Evolutionary conservation across 2,329 filamentous ascomycete genomes (phyloP), one percentile per base, ranked within the genome.

Genomic region (Ceratocystis diversiconidia): DNA sequence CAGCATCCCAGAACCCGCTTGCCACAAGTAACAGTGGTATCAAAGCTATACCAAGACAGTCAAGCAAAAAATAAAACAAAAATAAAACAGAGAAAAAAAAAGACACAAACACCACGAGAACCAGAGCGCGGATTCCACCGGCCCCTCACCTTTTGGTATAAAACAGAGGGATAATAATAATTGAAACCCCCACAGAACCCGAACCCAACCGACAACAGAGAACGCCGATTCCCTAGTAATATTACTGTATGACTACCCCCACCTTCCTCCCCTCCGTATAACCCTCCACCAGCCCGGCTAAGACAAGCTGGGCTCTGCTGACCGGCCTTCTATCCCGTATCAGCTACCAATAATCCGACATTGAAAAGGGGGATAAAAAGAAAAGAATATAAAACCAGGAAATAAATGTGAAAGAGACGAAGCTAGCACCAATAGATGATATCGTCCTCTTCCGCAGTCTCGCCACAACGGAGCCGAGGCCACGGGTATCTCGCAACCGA

Each of bases 141-240:
- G 55, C 55, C 3, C 55, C 7, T 59, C 55, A 59, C 55, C 28
- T 59, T 59, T 48, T 63, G 61, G 61, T 46, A 50, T 36, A 64
- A 55, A 46, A 59, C 7, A 64, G 10, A 59, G 6, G 32, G 3
- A 32, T n/a, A 57, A 59, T 44, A 59, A 25, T 15, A 59, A 41
- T 36, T 50, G 32, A 64, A 22, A 57, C 15, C 15, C 19, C 22
- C 52, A 48, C 17, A 46, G 28, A 22, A 15, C 64, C 46, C 28
- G 28, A 25, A 15, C 46, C 32, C 17, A 46, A 36, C 46, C 52
- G 36, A 50, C 25, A 41, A 65, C 17, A 59, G 22, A 59, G 55
- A 30, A 46, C n/a, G 28, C 62, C 36, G 6, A 55, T 25, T 36
- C 62, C 55, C 55, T 36, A 59, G 30, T 30, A 59, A 22, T 36